Base-by-base conservation (phyloP, 305 asterid genomes). In the Fraxinus paxiana region DNA sequence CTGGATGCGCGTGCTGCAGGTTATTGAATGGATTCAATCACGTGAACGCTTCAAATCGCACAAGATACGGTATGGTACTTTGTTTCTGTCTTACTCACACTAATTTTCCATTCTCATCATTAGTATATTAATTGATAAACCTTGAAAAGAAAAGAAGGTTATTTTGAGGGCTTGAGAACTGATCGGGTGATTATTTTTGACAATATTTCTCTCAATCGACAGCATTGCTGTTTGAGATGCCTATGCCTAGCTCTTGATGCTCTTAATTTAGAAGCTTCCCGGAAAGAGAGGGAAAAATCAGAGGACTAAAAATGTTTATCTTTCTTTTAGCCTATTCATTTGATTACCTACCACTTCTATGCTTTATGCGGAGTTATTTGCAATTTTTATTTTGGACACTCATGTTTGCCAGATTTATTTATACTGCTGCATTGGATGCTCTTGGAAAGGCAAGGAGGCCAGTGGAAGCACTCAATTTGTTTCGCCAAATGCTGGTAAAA, bases 381-480 rank as follows among this genome's bases (percentile, higher is more conserved):
- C 10, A 24, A 4, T 34, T 34, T 61, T 37, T 17, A 56, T 79
- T 37, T 8, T 20, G 61, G 73, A 22, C 22, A 72, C 73, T 81
- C 22, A 5, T 83, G 38, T 34, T 76, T 79, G 78, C 82, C 85
- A 95, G 98, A 82, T 79, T 86, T 78, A 81, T 95, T 73, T 93
- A 92, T 76, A 95, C 97, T 73, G 91, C 98, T 85, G 98, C 98
- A 20, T 86, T 95, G 79, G 91, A 92, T 91, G 97, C 90, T 79
- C 94, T 93, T 84, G 95, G 97, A 63, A 95, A 94, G 85, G 94
- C 99, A 12, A 92, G 90, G 88, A 90, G 98, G 85, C 97, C 99
- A 35, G 97, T 91, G 72, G 99, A 95, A 90, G 96, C 99, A 63
- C 92, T 93, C 75, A 95, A 95, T 86, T 86, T 95, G 87, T 95